These are phyloP conservation scores for Aspergillus sp. DNA, from an alignment of 2,329 filamentous ascomycete species.

Conservation along the genomic window DNA sequence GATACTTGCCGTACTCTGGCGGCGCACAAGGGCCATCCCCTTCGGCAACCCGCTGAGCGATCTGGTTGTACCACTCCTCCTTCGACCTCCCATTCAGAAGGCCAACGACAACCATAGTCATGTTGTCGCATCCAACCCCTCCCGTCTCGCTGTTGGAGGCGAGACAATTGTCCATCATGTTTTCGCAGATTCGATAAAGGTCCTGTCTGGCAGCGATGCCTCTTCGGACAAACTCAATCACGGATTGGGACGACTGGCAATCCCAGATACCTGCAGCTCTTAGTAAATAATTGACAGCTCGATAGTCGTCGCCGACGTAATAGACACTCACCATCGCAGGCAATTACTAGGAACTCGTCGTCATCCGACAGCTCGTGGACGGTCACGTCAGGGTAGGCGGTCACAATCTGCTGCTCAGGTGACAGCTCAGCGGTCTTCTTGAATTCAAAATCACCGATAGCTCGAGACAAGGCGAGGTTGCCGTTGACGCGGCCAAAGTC, in stretches of 20 bases:
- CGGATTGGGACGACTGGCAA: slow-evolving; percentile 95
- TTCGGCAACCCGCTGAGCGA: slow-evolving; percentile 86
- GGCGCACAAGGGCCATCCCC: slow-evolving; percentile 97
- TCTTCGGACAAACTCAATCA: slow-evolving; percentile 91
- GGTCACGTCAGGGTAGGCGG: slow-evolving; percentile 88
- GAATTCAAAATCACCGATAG: slow-evolving; percentile 98
- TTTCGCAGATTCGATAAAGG: slow-evolving; percentile 90
- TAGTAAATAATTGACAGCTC: no score
- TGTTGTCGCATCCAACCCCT: slow-evolving; percentile 97
- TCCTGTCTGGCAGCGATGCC: slow-evolving; percentile 96
- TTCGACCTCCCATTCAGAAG: slow-evolving; percentile 85
- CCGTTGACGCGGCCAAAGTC: slow-evolving; percentile 98
- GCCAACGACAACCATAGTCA: slow-evolving; percentile 92
- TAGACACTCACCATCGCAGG: slow-evolving; percentile 67
- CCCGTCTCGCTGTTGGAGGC: slow-evolving; percentile 97
- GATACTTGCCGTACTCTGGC: slow-evolving; percentile 94
- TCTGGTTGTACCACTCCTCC: slow-evolving; percentile 97
- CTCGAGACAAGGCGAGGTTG: slow-evolving; percentile 90
- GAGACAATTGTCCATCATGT: slow-evolving; percentile 99
- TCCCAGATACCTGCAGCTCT: slow-evolving; percentile 84
- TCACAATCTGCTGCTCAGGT: slow-evolving; percentile 98
- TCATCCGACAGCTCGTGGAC: slow-evolving; percentile 83
- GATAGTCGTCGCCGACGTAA: no score
- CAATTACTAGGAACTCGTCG: slow-evolving; percentile 90
- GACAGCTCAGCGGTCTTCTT: slow-evolving; percentile 97